A percentile compares a stretch with the other conserved stretches of the same genome.
phyloP scores from a whole-genome alignment of 2,329 filamentous ascomycete species.

The Arachnopeziza araneosa region DNA sequence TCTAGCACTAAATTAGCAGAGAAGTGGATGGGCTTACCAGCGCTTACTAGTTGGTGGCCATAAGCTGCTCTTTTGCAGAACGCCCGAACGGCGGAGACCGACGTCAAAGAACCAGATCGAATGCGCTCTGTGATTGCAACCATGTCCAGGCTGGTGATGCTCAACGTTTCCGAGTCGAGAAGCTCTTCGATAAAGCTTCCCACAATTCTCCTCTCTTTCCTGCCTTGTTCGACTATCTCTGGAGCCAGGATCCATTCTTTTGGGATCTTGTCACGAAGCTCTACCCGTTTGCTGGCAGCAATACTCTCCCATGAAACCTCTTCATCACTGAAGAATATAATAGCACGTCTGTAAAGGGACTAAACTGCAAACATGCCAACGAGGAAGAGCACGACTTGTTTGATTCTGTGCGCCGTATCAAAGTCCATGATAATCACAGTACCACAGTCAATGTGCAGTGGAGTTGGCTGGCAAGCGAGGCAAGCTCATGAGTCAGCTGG shows the following conservation, averaged over 20 bases:
- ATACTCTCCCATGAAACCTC: background rate
- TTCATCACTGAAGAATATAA: too few relatives aligned
- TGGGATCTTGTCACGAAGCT: background rate
- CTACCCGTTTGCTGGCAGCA: background rate
- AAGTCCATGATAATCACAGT: too few relatives aligned
- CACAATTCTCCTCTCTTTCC: constrained; percentile 16
- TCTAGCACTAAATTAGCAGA: background rate
- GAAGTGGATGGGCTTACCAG: background rate
- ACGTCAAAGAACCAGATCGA: constrained; percentile 45
- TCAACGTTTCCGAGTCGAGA: constrained; percentile 15
- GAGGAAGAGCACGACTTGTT: too few relatives aligned
- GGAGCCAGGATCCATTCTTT: constrained; percentile 2
- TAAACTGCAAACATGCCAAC: too few relatives aligned
- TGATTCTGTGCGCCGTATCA: too few relatives aligned
- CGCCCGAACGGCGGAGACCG: constrained; percentile 44
- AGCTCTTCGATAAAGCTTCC: constrained; percentile 30
- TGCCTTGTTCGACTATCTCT: background rate
- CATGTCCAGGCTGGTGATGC: constrained; percentile 52
- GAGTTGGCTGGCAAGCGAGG: too few relatives aligned
- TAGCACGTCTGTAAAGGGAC: too few relatives aligned
- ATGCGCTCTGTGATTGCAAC: constrained; percentile 47
- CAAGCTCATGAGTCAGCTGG: too few relatives aligned
- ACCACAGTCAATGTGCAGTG: too few relatives aligned
- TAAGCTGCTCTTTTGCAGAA: constrained; percentile 48
- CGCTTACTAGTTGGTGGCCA: constrained; percentile 45